These are phyloP conservation scores for Pneumocystis oryctolagi DNA, from an alignment of 1,139 yeast species.

Conservation along the genomic window DNA sequence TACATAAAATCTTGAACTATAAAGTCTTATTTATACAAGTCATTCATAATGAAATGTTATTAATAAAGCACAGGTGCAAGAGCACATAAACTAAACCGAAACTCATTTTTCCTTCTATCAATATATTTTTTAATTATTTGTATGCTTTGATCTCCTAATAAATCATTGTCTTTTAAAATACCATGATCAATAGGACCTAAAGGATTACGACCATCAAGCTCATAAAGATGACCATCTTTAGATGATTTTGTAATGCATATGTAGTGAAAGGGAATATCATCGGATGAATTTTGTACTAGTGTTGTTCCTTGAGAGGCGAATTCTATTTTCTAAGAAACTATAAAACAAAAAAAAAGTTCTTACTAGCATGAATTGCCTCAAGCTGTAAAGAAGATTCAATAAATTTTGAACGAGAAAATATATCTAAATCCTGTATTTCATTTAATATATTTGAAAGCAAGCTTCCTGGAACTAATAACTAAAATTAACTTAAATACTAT, in stretches of 20 bases:
- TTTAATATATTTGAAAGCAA: conserved; percentile 28
- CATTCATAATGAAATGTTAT: neutral
- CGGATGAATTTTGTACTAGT: conserved; percentile 58
- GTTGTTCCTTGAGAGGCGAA: conserved; percentile 63
- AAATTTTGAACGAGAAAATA: neutral
- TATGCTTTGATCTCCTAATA: conserved; percentile 38
- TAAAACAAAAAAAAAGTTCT: conserved; percentile 20
- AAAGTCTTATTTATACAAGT: neutral
- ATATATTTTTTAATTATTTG: conserved; percentile 53
- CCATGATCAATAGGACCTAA: conserved; percentile 60
- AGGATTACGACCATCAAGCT: conserved; percentile 73
- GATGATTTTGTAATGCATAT: conserved; percentile 50
- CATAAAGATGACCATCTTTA: conserved; percentile 39
- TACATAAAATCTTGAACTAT: neutral
- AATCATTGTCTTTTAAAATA: conserved; percentile 32
- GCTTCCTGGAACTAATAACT: conserved; percentile 27
- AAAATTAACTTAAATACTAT: conserved; percentile 21
- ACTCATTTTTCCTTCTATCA: conserved; percentile 23
- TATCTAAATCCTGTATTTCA: conserved; percentile 25
- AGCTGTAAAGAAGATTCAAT: neutral
- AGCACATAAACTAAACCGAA: conserved; percentile 27
- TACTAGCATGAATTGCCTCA: neutral
- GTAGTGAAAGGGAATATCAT: conserved; percentile 57
- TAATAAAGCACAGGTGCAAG: conserved; percentile 16
- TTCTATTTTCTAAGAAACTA: conserved; percentile 39